Evolutionary conservation across 176 grass and related monocot genomes (phyloP), one percentile per base, ranked within the genome.

Genomic region (Chloris gayana): DNA sequence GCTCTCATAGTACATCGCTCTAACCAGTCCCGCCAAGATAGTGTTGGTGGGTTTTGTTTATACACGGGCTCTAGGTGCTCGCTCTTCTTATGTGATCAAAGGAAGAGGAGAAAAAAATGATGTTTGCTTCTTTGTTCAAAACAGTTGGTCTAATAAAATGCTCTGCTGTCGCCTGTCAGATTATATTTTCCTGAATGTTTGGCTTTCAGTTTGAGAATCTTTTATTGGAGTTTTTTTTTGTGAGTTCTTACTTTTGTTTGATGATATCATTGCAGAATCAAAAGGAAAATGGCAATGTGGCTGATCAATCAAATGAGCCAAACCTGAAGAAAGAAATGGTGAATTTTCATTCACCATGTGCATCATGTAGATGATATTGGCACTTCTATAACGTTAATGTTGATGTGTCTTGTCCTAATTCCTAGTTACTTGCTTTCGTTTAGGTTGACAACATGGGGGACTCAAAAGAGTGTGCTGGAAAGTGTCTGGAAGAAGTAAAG

Each of bases 311-410:
- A 24, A 74, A 41, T 17, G 60, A 66, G 14, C 62, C 33, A 31
- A 41, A 61, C 45, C 53, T 38, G 74, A 78, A 64, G 31, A 71
- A 72, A n/a, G 54, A 85, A 71, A 70, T n/a, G 67, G 83, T 78
- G 24, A 61, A 14, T 45, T 69, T 69, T 69, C 35, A 57, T 60
- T 76, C 0, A 32, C 32, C 54, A 63, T 72, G 7, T 45, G 56
- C 39, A 72, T 60, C 39, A 61, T 82, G 26, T 57, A 63, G 29
- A 49, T 82, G 0, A 37, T 11, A 64, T 21, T 30, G 47, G 42
- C 15, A 74, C 33, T 12, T 21, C 5, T 47, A 21, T 13, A 47
- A 60, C 6, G 24, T 69, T 42, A 0, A 4, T 72, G 69, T 26
- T 64, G 13, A 72, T 14, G 21, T 64, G 25, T 19, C 57, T 64